phyloP scores from a whole-genome alignment of 75 land plant genomes.

The Cupressus sempervirens region DNA sequence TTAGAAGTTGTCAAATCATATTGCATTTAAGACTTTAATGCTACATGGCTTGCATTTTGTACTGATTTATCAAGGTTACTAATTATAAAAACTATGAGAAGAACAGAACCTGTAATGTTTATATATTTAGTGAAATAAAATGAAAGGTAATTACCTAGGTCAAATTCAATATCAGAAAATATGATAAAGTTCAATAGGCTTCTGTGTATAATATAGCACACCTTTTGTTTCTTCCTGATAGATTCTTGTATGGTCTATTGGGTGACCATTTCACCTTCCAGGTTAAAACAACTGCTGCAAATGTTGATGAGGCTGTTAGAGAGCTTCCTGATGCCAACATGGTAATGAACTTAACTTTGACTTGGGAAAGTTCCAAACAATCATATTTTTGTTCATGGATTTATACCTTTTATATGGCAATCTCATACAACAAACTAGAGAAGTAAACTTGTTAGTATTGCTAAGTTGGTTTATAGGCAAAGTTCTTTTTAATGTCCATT shows the following conservation, averaged over 20 bases:
- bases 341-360: slow-evolving; percentile 28
- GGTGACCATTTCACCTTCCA: slow-evolving; percentile 12
- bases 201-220: neutral
- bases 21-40: neutral
- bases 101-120: neutral
- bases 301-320: slow-evolving; percentile 76
- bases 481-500: neutral
- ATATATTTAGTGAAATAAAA: neutral
- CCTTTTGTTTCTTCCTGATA: neutral
- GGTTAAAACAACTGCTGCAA: slow-evolving; percentile 78
- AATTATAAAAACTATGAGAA: neutral
- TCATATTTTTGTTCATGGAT: neutral
- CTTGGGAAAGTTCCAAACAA: neutral
- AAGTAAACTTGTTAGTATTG: neutral
- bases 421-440: neutral
- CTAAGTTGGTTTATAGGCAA: neutral
- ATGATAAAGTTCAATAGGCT: neutral
- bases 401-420: neutral
- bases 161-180: neutral
- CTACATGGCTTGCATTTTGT: neutral
- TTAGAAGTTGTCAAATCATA: neutral
- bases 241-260: slow-evolving; percentile 6
- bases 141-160: neutral
- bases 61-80: neutral
- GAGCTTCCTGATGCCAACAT: slow-evolving; percentile 88